These are phyloP conservation scores for Zoysia pacifica DNA, from an alignment of 176 grass and related monocot genomes.

Conservation along the genomic window DNA sequence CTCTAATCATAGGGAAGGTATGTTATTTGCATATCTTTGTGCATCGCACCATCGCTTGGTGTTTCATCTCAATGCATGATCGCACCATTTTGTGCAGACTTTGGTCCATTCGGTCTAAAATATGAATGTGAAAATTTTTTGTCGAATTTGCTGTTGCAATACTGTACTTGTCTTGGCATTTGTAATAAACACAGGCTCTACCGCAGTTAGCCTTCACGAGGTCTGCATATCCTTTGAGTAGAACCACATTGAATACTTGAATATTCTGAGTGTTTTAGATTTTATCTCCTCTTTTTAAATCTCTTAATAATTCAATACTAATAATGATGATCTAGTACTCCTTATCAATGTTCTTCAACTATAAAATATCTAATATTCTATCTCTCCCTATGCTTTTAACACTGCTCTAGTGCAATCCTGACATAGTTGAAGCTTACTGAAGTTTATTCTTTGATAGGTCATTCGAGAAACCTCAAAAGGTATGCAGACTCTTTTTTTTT, in stretches of 20 bases:
- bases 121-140: conserved; percentile 27
- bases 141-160: not conserved
- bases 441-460: conserved; percentile 56
- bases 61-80: conserved; percentile 24
- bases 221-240: conserved; percentile 36
- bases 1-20: conserved; percentile 78
- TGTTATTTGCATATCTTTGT: conserved; percentile 38
- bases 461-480: conserved; percentile 74
- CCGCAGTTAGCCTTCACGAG: not conserved
- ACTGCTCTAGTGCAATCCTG: conserved; percentile 34
- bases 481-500: conserved; percentile 43
- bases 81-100: not conserved
- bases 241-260: conserved; percentile 25
- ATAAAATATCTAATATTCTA: conserved; percentile 16
- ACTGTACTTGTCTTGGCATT: not conserved
- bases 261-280: not conserved
- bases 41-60: conserved; percentile 4
- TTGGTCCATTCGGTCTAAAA: conserved; percentile 23
- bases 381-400: conserved; percentile 10
- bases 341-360: not conserved
- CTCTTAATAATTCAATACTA: conserved; percentile 5
- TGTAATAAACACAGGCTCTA: not conserved
- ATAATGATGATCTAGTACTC: conserved; percentile 14
- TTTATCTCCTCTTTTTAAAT: conserved; percentile 16
- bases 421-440: conserved; percentile 38